These are phyloP conservation scores for Coemansia guatemalensis DNA, from an alignment of 192 early-diverging fungal genomes.

Conservation along the genomic window DNA sequence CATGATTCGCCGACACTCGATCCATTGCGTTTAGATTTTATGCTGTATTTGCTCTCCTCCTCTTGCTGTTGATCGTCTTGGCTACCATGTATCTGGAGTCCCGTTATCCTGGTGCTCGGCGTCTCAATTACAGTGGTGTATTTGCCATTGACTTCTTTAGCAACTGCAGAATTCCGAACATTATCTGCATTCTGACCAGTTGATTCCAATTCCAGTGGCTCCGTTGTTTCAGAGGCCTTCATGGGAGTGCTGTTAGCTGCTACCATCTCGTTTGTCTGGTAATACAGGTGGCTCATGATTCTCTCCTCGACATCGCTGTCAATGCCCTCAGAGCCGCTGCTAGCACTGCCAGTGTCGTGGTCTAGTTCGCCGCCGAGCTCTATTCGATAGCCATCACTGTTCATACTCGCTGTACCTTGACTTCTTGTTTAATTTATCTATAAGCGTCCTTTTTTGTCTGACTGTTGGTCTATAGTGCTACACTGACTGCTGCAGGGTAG, in stretches of 20 bases:
- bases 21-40: slow-evolving; percentile 10
- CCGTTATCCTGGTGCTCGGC: too few relatives aligned
- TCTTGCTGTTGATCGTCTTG: slow-evolving; percentile 6
- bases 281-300: slow-evolving; percentile 48
- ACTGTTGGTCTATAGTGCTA: neutral
- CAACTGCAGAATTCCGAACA: too few relatives aligned
- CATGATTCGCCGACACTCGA: neutral
- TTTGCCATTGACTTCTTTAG: too few relatives aligned
- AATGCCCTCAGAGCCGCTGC: slow-evolving; percentile 29
- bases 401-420: slow-evolving; percentile 3
- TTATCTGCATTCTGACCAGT: too few relatives aligned
- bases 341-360: slow-evolving; percentile 1
- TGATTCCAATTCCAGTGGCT: neutral
- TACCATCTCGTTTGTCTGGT: slow-evolving; percentile 24
- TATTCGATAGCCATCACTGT: slow-evolving; percentile 2
- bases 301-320: slow-evolving; percentile 50
- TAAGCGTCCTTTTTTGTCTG: neutral
- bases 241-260: neutral
- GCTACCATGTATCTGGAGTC: too few relatives aligned
- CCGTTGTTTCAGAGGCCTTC: neutral
- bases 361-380: slow-evolving; percentile 5
- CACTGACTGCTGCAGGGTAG: neutral
- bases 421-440: neutral
- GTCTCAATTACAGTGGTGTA: too few relatives aligned
- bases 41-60: slow-evolving; percentile 42